These are phyloP conservation scores for Phytophthora parvispora DNA, from an alignment of 352 stramenopile species.

Conservation along the genomic window DNA sequence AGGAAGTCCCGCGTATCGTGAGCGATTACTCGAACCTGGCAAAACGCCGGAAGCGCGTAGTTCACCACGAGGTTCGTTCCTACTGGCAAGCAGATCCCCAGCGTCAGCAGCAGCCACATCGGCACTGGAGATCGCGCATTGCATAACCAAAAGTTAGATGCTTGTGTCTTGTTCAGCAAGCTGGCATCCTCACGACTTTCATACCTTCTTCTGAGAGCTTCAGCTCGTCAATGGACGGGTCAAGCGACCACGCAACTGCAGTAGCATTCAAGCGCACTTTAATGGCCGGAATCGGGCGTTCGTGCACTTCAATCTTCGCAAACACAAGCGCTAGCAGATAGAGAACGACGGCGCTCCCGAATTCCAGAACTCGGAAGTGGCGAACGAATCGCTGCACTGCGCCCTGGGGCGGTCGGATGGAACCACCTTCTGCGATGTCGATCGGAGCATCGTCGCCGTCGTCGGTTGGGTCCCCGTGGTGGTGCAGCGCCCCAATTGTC, in stretches of 20 bases:
- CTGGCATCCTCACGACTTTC: background rate
- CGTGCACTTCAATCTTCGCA: slow-evolving; percentile 58
- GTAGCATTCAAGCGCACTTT: slow-evolving; percentile 57
- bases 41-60: slow-evolving; percentile 64
- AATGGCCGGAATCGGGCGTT: slow-evolving; percentile 66
- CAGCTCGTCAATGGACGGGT: slow-evolving; percentile 59
- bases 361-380: slow-evolving; percentile 67
- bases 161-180: background rate
- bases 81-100: slow-evolving; percentile 50
- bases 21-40: slow-evolving; percentile 58
- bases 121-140: slow-evolving; percentile 41
- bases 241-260: slow-evolving; percentile 48
- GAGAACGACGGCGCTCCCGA: slow-evolving; percentile 56
- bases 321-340: slow-evolving; percentile 59
- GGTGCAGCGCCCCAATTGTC: background rate
- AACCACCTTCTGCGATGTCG: slow-evolving; percentile 17
- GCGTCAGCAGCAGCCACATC: slow-evolving; percentile 50
- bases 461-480: slow-evolving; percentile 15
- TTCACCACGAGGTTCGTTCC: slow-evolving; percentile 66
- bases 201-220: slow-evolving; percentile 57
- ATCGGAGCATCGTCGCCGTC: slow-evolving; percentile 16
- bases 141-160: background rate
- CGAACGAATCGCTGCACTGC: slow-evolving; percentile 30
- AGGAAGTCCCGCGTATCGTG: slow-evolving; percentile 86
- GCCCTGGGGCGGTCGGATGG: background rate